These are phyloP conservation scores for Carex pumila DNA, from an alignment of 176 grass and related monocot genomes.

Conservation along the genomic window DNA sequence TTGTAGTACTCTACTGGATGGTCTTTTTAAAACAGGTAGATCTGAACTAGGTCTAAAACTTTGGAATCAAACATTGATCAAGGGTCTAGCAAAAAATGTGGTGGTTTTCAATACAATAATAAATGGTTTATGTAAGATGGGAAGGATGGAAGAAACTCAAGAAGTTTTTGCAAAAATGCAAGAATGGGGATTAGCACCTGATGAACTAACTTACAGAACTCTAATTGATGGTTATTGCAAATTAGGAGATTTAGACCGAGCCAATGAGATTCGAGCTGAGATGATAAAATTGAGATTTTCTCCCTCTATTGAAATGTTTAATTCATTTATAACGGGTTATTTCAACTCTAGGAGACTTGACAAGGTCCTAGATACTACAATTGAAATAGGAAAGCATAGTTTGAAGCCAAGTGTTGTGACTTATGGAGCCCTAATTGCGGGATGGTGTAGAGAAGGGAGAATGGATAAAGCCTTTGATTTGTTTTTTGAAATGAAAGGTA, in stretches of 20 bases:
- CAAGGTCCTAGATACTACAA: conserved; percentile 43
- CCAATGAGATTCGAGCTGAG: conserved; percentile 44
- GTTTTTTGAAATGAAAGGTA: conserved; percentile 68
- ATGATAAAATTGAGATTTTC: conserved; percentile 55
- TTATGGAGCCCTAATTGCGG: conserved; percentile 80
- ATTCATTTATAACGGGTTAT: conserved; percentile 75
- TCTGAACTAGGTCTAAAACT: conserved; percentile 50
- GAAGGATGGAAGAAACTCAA: conserved; percentile 53
- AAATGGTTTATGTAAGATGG: conserved; percentile 71
- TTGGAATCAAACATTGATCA: conserved; percentile 87
- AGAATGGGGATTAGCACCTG: conserved; percentile 48
- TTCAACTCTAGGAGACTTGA: conserved; percentile 44
- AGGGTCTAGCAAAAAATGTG: conserved; percentile 57
- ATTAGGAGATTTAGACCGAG: conserved; percentile 46
- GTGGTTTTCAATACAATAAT: conserved; percentile 57
- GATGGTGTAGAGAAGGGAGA: conserved; percentile 78
- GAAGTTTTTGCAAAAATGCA: conserved; percentile 56
- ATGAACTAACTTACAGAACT: conserved; percentile 73
- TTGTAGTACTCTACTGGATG: conserved; percentile 72
- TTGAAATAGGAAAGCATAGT: conserved; percentile 44
- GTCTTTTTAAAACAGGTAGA: conserved; percentile 66
- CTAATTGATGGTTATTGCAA: conserved; percentile 78
- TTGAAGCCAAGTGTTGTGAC: conserved; percentile 61
- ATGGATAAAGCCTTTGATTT: conserved; percentile 55
- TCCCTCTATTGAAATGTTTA: conserved; percentile 84